Evolutionary conservation across 352 stramenopile species (phyloP).

Genomic region (Phytopythium ostracodes): DNA sequence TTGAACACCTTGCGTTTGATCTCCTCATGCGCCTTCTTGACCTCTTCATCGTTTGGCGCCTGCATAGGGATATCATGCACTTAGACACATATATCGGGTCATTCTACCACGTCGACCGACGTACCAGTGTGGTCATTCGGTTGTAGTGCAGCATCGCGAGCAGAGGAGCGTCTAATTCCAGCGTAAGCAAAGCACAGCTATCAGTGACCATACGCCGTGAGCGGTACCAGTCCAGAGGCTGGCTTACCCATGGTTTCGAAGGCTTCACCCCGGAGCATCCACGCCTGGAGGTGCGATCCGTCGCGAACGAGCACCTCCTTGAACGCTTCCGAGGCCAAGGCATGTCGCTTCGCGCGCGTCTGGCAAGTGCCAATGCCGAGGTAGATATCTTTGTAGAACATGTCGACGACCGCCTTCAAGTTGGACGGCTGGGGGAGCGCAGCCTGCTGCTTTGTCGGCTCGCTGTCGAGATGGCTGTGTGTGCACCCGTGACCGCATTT

Average conservation of each 20-base stretch:
- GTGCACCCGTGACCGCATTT: slow-evolving; percentile 9
- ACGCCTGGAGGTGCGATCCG: slow-evolving; percentile 37
- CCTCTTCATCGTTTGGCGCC: background rate
- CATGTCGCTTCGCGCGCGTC: slow-evolving; percentile 20
- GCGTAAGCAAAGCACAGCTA: background rate
- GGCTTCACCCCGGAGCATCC: slow-evolving; percentile 41
- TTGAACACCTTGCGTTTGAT: background rate
- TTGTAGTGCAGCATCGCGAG: slow-evolving; percentile 73
- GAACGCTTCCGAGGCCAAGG: slow-evolving; percentile 49
- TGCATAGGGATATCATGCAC: background rate
- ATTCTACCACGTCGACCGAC: background rate
- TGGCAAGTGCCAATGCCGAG: slow-evolving; percentile 47
- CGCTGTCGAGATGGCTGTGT: slow-evolving; percentile 5
- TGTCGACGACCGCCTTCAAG: slow-evolving; percentile 44
- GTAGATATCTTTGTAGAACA: slow-evolving; percentile 71
- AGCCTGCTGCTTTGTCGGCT: slow-evolving; percentile 5
- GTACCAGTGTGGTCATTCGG: slow-evolving; percentile 39
- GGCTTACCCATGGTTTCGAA: slow-evolving; percentile 50
- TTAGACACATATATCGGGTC: background rate
- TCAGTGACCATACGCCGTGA: background rate
- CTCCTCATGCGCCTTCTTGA: background rate
- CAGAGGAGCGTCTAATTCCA: slow-evolving; percentile 26
- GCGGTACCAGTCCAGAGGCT: background rate
- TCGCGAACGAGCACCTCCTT: slow-evolving; percentile 67
- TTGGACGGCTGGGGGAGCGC: slow-evolving; percentile 43